Evolutionary conservation across 2,329 filamentous ascomycete species (phyloP), one percentile per base, ranked within the genome.

Genomic region (Diaporthe vaccinii): DNA sequence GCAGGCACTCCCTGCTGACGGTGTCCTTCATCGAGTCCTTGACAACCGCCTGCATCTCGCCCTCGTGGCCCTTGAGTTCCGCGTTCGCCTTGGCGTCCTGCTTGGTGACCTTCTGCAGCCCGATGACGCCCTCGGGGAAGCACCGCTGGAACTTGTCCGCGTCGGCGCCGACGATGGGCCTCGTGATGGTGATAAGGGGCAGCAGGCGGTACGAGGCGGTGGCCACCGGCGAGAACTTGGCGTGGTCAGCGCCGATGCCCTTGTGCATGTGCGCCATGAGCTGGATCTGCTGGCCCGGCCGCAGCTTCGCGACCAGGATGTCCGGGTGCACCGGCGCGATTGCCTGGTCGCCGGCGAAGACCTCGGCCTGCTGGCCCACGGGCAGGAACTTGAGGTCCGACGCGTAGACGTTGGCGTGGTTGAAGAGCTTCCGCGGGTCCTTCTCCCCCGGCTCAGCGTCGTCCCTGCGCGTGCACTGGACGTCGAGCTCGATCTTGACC

Each of bases 221-320:
- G 4, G 96, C 96, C 49, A 98, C 97, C 62, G 97, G 97, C 0
- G 95, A 98, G 87, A 97, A 99, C 85, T 99, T 99, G 80, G 97
- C 93, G 84, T 99, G 97, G 84, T 99, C 97, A 78, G 93, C 92
- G 65, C 97, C 97, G 79, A 97, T 92, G 76, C 97, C 97, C 86
- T 98, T 98, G 86, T 98, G 92, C 86, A 96, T 97, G 87, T 98
- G 96, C 90, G 98, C 93, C 79, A 94, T 92, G 77, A 98, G 88
- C 81, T 94, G 90, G 80, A 99, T 94, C 80, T 91, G 91, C 87
- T 99, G 97, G 6, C 94, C 94, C 0, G 97, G 97, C 39, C 97
- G 92, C 84, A 99, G 87, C 87, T 99, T 99, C 76, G 95, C 95
- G 82, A 99, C 92, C 74, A 99, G 87, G 77, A 99, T 98, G 82